Conservation (phyloP, 164 flowering plant species). For the Aristolochia fimbriata region DNA sequence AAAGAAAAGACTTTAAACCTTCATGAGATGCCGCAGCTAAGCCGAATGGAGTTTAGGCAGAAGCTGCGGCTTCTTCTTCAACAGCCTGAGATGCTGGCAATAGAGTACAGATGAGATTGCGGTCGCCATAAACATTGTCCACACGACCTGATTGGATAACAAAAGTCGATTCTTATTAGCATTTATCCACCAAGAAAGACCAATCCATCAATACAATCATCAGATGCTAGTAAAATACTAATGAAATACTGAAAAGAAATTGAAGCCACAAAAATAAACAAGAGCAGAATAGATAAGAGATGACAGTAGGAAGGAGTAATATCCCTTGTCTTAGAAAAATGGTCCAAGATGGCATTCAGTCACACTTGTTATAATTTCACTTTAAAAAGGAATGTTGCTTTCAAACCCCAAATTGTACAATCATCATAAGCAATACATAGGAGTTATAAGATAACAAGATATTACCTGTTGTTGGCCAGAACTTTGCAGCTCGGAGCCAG, state of each 20-base stretch:
- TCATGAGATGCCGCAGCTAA: not conserved
- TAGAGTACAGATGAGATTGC: conserved; percentile 89
- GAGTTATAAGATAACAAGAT: not conserved
- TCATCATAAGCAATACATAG: not conserved
- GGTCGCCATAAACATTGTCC: conserved; percentile 96
- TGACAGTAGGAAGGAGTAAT: too few relatives aligned
- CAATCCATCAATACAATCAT: not conserved
- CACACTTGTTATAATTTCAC: too few relatives aligned
- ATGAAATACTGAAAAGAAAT: too few relatives aligned
- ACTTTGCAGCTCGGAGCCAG: conserved; percentile 81
- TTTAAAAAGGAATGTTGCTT: too few relatives aligned
- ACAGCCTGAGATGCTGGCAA: conserved; percentile 56
- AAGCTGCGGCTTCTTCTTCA: conserved; percentile 79
- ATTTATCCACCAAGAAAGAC: not conserved
- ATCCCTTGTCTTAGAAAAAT: not conserved
- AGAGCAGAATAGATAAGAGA: too few relatives aligned
- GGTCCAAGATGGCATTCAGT: too few relatives aligned
- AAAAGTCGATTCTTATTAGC: not conserved
- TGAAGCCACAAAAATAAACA: too few relatives aligned
- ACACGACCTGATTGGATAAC: conserved; percentile 59
- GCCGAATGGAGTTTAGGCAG: conserved; percentile 37
- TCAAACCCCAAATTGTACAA: not conserved
- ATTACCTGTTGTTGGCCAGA: conserved; percentile 96
- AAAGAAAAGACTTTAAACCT: not conserved
- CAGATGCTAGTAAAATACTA: too few relatives aligned